Evolutionary conservation across 768 basidiomycete genomes (phyloP), one percentile per base, ranked within the genome.

Genomic region (Tricholoma flavovirens): DNA sequence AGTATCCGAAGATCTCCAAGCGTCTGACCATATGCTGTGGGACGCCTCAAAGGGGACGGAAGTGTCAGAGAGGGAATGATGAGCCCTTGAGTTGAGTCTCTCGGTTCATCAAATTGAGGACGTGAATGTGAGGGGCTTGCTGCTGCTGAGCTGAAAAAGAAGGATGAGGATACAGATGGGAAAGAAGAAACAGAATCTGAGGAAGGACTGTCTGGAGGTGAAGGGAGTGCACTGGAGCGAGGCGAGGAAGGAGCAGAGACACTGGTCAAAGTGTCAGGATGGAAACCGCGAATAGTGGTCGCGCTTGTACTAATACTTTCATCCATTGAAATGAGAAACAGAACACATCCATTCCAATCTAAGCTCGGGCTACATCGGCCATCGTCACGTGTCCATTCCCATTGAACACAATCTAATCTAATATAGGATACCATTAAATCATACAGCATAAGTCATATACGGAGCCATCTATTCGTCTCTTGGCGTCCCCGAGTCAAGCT

Each of bases 131-230:
- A 82, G 2, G 83, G 87, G 59, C 84, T 86, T 0, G 81, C 82
- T 11, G 84, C 84, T 0, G 80, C 83, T 9, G 87, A 88, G 30
- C 86, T 87, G 73, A 87, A 88, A 72, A 89, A 87, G 76, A 88
- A 88, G 0, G 85, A 86, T 1, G 85, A 87, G 15, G 83, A 80
- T 11, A 87, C 82, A 1, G 86, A 87, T 1, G 87, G 87, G 3
- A 88, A 73, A 5, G 87, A 88, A 1, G 87, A 88, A 38, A 83
- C 71, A 1, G 84, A 86, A 50, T 76, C 83, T 8, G 81, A 75
- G 40, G 80, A 76, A 1, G 78, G 87, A 63, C 86, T 87, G 63
- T 81, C 78, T 40, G 84, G 80, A 10, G 82, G 79, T 7, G 86
- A 85, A 15, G 81, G 81, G 42, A 78, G 68, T 2, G 73, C 69